Evolutionary conservation across 306 rosid species (phyloP), one percentile per base, ranked within the genome.

Genomic region (Prunus kanzakura): DNA sequence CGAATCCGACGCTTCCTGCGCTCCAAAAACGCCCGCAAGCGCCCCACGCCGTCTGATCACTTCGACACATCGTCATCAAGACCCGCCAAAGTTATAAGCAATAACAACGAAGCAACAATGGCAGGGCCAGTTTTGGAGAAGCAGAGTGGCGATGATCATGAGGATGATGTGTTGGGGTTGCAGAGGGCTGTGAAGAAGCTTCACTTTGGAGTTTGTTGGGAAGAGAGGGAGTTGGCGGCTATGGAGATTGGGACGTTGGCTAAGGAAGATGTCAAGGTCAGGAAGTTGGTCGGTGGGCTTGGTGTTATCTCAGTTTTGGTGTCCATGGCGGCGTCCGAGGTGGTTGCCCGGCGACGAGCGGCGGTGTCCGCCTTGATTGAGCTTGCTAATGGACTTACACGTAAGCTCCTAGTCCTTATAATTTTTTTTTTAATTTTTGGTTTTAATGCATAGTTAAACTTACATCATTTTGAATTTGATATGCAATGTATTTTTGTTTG

Each of bases 221-320:
- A 87, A 80, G 97, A 92, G 91, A 96, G 88, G 74, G 97, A 90
- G 79, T 47, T 62, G 51, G 95, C 97, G 41, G 93, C 96, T 3
- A 71, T 74, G 69, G 93, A 85, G 88, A 91, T 96, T 82, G 87
- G 73, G 51, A 80, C 72, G 69, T 78, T 92, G 61, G 91, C 91
- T 12, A 90, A 80, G 80, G 87, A 92, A 73, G 92, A 91, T 72
- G 75, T 85, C 2, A 89, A 85, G 86, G 76, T 82, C 9, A 90
- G 84, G 63, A 96, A 89, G 82, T 76, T 88, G 81, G 89, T 92
- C 67, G 91, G 88, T 27, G 96, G 88, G 83, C 89, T 96, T 8
- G 91, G 97, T 12, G 93, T 96, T 62, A 88, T 96, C 45, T 98
- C 97, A 15, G 89, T 87, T 27, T 74, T 96, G 93, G 97, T 96